Base-by-base conservation (phyloP, 768 basidiomycete species). In the Lactarius pseudohatsudake region DNA sequence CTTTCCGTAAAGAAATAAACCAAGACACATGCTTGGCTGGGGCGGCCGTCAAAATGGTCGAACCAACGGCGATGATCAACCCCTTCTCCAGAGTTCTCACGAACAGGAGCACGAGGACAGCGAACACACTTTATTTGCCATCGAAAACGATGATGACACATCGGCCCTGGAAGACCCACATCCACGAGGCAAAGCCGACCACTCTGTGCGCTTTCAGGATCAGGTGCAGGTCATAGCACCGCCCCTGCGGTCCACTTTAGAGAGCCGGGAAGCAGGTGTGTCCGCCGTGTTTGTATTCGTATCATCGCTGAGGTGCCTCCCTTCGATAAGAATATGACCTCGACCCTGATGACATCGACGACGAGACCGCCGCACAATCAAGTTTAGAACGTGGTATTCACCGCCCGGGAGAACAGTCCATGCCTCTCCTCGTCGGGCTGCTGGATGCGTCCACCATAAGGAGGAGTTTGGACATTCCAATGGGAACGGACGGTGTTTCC, bases 251-350 rank as follows among this genome's bases (percentile, higher is more conserved):
- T 94, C 91, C 26, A 92, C 88, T 28, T 77, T 81, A 34, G 79
- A 86, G 61, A 93, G 92, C 74, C 87, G 93, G 64, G 92, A 94
- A 80, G 80, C 86, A 75, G 90, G 92, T 93, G 75, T 75, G 89
- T 85, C 36, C 73, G 69, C 75, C 74, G 65, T 22, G 30, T 57
- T n/a, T 64, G 59, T n/a, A 16, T 54, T 57, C 54, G 40, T 28
- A 9, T 16, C 62, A 32, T 54, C 59, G 40, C 57, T 65, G 32
- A 59, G 57, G 47, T 22, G 59, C 64, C 74, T 57, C 59, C 65
- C n/a, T 53, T 58, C 53, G 56, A 30, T 69, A 62, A 95, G 93
- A 91, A 73, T 96, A 81, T 75, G 94, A 96, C 15, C 83, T 91
- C 22, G 94, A 96, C 73, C 80, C 85, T 0, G 93, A 95, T 75